These are phyloP conservation scores for Anastatica hierochuntica DNA, from an alignment of 345 rosid species.

Conservation along the genomic window DNA sequence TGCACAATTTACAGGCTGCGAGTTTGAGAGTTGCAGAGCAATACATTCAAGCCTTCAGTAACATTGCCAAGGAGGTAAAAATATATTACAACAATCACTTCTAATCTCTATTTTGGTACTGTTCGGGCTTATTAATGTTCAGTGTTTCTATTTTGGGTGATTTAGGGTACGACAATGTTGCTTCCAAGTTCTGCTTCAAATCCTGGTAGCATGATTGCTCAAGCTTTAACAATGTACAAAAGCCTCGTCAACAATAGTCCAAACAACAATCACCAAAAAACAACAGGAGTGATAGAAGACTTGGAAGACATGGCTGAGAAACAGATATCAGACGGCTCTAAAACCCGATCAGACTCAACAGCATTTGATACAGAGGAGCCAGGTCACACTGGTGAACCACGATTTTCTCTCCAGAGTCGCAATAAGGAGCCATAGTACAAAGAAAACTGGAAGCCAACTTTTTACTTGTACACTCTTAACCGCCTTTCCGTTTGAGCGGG, in stretches of 20 bases:
- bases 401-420: slow-evolving; percentile 62
- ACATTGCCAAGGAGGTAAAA: slow-evolving; percentile 85
- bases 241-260: slow-evolving; percentile 40
- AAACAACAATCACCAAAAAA: slow-evolving; percentile 13
- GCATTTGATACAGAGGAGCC: slow-evolving; percentile 14
- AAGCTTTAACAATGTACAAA: slow-evolving; percentile 75
- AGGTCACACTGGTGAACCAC: slow-evolving; percentile 12
- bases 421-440: slow-evolving; percentile 11
- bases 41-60: slow-evolving; percentile 72
- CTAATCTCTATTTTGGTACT: too few relatives aligned
- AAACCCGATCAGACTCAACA: slow-evolving; percentile 21
- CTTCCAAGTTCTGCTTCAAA: slow-evolving; percentile 63
- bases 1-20: slow-evolving; percentile 59
- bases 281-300: slow-evolving; percentile 14
- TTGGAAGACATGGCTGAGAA: slow-evolving; percentile 17
- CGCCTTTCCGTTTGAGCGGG: not conserved
- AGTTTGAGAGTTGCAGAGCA: slow-evolving; percentile 77
- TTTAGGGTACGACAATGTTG: slow-evolving; percentile 79
- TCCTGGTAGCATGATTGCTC: slow-evolving; percentile 72
- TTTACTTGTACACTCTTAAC: not conserved
- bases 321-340: slow-evolving; percentile 20
- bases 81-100: not conserved
- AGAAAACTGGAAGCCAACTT: slow-evolving; percentile 5
- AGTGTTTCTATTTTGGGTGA: not conserved
- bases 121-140: not conserved